Evolutionary conservation across 768 basidiomycete genomes (phyloP), one percentile per base, ranked within the genome.

Genomic region (Boletus reticuloceps): DNA sequence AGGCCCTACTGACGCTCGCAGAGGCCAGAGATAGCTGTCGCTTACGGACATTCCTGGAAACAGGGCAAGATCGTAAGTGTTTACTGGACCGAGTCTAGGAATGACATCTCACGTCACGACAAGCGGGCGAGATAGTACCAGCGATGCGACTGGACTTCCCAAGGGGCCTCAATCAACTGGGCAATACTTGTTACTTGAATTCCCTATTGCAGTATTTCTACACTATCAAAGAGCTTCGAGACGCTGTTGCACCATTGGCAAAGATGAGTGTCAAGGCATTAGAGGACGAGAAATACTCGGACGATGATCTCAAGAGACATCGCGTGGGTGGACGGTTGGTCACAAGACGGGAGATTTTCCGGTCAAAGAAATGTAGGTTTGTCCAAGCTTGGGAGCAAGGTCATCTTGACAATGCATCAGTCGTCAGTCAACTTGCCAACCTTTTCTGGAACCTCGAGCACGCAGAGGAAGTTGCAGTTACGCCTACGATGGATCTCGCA

Each of bases 161-260:
- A 27, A 82, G 92, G 53, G 94, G 93, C 6, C 78, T 95, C 29
- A 89, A 94, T 65, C 93, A 95, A 65, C 79, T 92, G 20, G 91
- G 91, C 47, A 94, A 93, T 62, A 94, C 91, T 0, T 93, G 92
- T 64, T 93, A 92, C 64, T 75, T 91, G 45, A 94, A 92, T 65
- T 93, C 88, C 37, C 75, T 89, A 34, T 53, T 64, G 41, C 67
- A 96, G 88, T 97, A 96, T 69, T 95, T 97, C 69, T 96, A 94
- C 69, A 96, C 94, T n/a, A 93, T 97, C 71, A 89, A 83, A 65
- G 91, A 94, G 36, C 81, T 97, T 27, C 82, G 94, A 32, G 85
- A 87, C 19, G 85, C 89, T 7, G 84, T 96, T 10, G 74, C 74
- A 31, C 82, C 79, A 19, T 77, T 86, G 75, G 79, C 79, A 25